Evolutionary conservation across 1,284 basidiomycete species (phyloP).

Genomic region (Malassezia equina): DNA sequence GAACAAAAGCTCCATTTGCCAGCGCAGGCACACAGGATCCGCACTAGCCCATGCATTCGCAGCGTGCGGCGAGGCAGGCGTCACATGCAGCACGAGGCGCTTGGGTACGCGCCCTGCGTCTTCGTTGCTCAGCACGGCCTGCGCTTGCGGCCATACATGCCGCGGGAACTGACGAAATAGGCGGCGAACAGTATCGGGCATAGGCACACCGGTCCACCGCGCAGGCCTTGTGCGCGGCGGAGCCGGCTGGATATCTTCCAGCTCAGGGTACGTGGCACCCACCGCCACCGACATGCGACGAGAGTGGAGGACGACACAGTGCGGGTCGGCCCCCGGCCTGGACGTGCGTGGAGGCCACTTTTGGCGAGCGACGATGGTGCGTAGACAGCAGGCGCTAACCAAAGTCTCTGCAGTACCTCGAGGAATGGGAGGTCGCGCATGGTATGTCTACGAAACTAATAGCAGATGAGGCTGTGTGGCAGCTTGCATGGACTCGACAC

Average conservation of each 20-base stretch:
- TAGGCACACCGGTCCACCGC: constrained; percentile 12
- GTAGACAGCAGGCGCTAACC: background rate
- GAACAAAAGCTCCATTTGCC: constrained; percentile 38
- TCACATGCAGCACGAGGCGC: constrained; percentile 24
- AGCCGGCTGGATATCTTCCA: constrained; percentile 26
- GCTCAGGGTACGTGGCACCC: constrained; percentile 21
- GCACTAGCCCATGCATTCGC: constrained; percentile 27
- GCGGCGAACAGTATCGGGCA: constrained; percentile 20
- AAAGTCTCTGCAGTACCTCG: constrained; percentile 16
- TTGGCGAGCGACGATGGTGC: background rate
- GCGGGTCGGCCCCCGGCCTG: background rate
- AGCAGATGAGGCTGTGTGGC: constrained; percentile 3
- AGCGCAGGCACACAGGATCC: constrained; percentile 33
- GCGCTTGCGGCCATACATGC: constrained; percentile 21
- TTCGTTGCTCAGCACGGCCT: constrained; percentile 11
- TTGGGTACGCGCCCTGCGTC: constrained; percentile 10
- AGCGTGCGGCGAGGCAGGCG: constrained; percentile 10
- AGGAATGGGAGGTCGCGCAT: constrained; percentile 8
- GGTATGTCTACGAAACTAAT: background rate
- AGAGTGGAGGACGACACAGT: background rate
- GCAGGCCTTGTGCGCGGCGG: constrained; percentile 4
- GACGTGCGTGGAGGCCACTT: background rate
- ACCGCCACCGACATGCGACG: background rate
- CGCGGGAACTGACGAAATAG: constrained; percentile 26
- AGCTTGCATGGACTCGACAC: background rate